Conservation (phyloP, 345 rosid genomes). For the Trapa incisa region DNA sequence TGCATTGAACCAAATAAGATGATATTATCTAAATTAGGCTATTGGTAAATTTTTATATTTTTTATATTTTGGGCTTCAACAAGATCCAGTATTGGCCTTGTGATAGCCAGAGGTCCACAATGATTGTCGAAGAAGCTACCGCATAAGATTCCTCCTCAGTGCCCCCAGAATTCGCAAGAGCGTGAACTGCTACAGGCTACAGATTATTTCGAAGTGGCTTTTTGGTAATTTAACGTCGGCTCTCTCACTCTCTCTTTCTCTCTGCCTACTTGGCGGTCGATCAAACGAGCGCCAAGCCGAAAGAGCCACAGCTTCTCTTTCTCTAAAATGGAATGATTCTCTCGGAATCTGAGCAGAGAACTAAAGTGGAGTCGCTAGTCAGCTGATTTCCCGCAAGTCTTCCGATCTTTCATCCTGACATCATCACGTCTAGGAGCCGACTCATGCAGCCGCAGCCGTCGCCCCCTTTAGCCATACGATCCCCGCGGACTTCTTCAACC, state of each 20-base stretch:
- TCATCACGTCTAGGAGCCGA: slow-evolving; percentile 7
- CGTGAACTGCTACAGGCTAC: not conserved
- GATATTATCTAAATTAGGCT: too few relatives aligned
- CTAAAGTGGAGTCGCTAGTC: not conserved
- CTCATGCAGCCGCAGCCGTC: slow-evolving; percentile 19
- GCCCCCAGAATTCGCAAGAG: not conserved
- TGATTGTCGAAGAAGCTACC: not conserved
- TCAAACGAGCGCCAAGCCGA: slow-evolving; percentile 2
- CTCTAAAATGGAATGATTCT: not conserved
- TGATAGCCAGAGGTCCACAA: too few relatives aligned
- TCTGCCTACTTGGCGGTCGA: not conserved
- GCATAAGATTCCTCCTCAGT: not conserved
- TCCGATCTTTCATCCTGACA: not conserved
- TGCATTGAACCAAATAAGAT: too few relatives aligned
- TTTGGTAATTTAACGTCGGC: not conserved
- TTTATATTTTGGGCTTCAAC: too few relatives aligned
- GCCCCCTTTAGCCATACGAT: not conserved
- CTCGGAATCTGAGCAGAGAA: not conserved
- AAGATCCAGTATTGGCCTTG: too few relatives aligned
- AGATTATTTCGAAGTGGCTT: not conserved
- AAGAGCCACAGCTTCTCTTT: slow-evolving; percentile 1
- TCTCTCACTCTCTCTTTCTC: not conserved
- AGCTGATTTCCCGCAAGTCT: not conserved
- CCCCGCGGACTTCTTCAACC: slow-evolving; percentile 8
- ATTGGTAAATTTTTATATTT: too few relatives aligned